Evolutionary conservation across 345 rosid species (phyloP).

Genomic region (Aquilaria malaccensis): DNA sequence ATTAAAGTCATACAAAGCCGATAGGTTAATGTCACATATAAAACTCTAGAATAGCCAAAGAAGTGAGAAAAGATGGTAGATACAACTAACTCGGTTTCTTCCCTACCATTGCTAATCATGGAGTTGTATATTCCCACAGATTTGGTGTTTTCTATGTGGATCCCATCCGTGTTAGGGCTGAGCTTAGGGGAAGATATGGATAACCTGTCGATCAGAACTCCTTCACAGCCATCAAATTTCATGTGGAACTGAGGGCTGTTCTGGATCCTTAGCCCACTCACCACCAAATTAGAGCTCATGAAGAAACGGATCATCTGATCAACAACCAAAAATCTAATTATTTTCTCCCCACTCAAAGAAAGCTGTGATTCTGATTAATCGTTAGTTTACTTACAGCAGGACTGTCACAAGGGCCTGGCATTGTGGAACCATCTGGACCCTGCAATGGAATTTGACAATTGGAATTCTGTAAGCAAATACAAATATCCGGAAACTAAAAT

Average conservation of each 20-base stretch:
- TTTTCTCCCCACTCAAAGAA: not conserved
- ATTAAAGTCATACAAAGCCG: constrained; percentile 5
- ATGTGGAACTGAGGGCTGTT: constrained; percentile 94
- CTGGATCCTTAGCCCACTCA: constrained; percentile 60
- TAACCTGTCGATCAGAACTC: constrained; percentile 54
- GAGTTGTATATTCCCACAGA: constrained; percentile 73
- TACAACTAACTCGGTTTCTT: not conserved
- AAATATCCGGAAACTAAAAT: not conserved
- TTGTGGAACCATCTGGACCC: constrained; percentile 64
- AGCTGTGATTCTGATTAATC: not conserved
- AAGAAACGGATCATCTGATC: constrained; percentile 83
- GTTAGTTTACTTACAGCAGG: constrained; percentile 60
- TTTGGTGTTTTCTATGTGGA: constrained; percentile 76
- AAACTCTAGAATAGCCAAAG: no score
- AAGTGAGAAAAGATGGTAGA: not conserved
- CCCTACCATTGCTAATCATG: constrained; percentile 73
- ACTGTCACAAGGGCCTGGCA: constrained; percentile 69
- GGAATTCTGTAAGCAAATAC: not conserved
- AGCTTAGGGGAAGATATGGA: constrained; percentile 83
- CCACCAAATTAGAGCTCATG: constrained; percentile 84
- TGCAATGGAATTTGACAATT: constrained; percentile 18
- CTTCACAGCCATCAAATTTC: constrained; percentile 95
- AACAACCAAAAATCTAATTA: not conserved
- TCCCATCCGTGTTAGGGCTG: constrained; percentile 93
- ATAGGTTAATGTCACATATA: no score